Evolutionary conservation across 2,329 filamentous ascomycete species (phyloP).

Genomic region (Berkeleyomyces rouxiae): DNA sequence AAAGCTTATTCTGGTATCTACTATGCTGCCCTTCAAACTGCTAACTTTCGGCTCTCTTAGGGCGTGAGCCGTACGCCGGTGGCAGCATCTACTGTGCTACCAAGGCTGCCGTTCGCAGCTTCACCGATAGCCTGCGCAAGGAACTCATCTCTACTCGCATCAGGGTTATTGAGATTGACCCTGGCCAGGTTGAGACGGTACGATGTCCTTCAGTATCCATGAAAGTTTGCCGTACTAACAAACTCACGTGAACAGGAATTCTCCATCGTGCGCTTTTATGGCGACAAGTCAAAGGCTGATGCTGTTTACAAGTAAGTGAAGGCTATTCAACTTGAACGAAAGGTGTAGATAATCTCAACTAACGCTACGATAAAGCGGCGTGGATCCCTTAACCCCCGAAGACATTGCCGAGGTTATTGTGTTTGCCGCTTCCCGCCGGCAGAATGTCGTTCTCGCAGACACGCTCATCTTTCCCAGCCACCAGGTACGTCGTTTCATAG

Average conservation of each 20-base stretch:
- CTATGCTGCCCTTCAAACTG: neutral
- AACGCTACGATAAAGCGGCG: slow-evolving; percentile 33
- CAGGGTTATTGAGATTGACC: slow-evolving; percentile 74
- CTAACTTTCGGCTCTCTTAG: slow-evolving; percentile 15
- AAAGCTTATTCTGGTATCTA: neutral
- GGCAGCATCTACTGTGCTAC: slow-evolving; percentile 88
- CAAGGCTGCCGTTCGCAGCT: slow-evolving; percentile 74
- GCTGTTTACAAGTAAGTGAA: slow-evolving; percentile 64
- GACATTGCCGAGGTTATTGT: slow-evolving; percentile 86
- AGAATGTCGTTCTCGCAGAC: slow-evolving; percentile 85
- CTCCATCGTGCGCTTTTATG: slow-evolving; percentile 72
- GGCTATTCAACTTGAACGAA: neutral
- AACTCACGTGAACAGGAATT: slow-evolving; percentile 44
- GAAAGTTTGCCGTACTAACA: neutral
- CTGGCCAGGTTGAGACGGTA: slow-evolving; percentile 81
- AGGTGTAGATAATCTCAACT: slow-evolving; percentile 5
- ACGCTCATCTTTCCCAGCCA: slow-evolving; percentile 77
- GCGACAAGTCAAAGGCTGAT: slow-evolving; percentile 78
- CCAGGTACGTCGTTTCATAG: slow-evolving; percentile 41
- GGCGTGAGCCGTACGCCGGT: slow-evolving; percentile 67
- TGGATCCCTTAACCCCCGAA: slow-evolving; percentile 70
- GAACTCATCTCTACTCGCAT: slow-evolving; percentile 71
- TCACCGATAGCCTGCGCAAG: slow-evolving; percentile 66
- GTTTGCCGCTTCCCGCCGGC: slow-evolving; percentile 64
- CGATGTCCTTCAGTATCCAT: slow-evolving; percentile 15